These are phyloP conservation scores for Penicillium glabrum DNA, from an alignment of 2,329 filamentous ascomycete species.

Conservation along the genomic window DNA sequence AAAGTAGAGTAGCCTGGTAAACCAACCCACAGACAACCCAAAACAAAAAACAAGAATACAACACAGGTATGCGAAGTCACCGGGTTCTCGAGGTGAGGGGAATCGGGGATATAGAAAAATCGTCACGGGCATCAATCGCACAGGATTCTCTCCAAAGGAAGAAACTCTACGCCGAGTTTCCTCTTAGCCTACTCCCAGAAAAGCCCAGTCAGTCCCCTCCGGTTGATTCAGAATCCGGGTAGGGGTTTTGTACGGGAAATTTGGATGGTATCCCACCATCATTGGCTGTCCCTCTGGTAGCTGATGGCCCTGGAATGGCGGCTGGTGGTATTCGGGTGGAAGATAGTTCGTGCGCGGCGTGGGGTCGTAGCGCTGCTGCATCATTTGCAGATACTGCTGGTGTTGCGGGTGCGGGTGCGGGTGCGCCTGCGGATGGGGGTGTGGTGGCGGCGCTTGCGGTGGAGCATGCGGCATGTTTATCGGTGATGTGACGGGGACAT, in stretches of 20 bases:
- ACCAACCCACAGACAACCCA: background rate
- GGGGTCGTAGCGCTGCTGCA: constrained; percentile 32
- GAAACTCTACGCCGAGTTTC: constrained; percentile 15
- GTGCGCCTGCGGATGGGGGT: constrained; percentile 20
- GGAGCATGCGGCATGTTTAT: constrained; percentile 29
- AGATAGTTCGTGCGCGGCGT: constrained; percentile 30
- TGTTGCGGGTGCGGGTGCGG: constrained; percentile 28
- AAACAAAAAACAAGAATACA: constrained; percentile 8
- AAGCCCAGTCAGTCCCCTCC: constrained; percentile 42
- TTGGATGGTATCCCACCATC: constrained; percentile 34
- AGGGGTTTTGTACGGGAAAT: constrained; percentile 35
- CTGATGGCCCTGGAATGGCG: constrained; percentile 28
- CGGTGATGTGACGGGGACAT: constrained; percentile 29
- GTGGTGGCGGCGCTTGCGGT: constrained; percentile 33
- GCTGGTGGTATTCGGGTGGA: constrained; percentile 32
- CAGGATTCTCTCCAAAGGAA: constrained; percentile 2
- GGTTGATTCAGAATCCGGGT: constrained; percentile 37
- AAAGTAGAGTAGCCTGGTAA: constrained; percentile 5
- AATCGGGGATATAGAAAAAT: constrained; percentile 16
- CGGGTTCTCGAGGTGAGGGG: constrained; percentile 6
- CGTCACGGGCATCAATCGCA: constrained; percentile 26
- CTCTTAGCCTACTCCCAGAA: constrained; percentile 38
- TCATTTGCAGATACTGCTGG: constrained; percentile 21
- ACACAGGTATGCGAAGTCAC: constrained; percentile 10
- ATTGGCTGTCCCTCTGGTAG: constrained; percentile 30